These are phyloP conservation scores for Entelexis sorbosivorans DNA, from an alignment of 1,139 yeast genomes.

Conservation along the genomic window DNA sequence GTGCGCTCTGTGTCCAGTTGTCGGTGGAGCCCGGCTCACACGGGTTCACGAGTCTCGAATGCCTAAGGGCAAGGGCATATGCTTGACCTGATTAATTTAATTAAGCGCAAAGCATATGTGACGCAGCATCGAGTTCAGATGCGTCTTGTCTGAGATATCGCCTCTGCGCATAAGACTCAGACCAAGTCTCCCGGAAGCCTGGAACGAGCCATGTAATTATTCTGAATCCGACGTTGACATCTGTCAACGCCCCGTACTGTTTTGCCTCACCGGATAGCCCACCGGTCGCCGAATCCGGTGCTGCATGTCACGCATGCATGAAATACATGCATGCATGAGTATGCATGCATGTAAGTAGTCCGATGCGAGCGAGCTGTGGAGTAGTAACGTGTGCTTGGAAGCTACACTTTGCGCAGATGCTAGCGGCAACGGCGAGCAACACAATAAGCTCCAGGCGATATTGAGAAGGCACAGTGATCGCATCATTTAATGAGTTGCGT, in stretches of 20 bases:
- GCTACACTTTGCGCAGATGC: background rate
- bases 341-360: background rate
- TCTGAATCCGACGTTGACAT: background rate
- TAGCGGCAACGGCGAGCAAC: background rate
- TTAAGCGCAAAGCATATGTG: background rate
- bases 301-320: background rate
- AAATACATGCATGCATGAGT: background rate
- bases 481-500: no score
- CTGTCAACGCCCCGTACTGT: background rate
- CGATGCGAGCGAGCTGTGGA: background rate
- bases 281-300: background rate
- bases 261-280: background rate
- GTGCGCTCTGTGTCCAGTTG: background rate
- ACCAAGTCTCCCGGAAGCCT: no score
- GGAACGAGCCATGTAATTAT: no score
- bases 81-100: background rate
- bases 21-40: background rate
- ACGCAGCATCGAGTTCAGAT: background rate
- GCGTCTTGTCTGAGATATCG: background rate
- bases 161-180: no score
- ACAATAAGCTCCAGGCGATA: background rate
- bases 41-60: background rate
- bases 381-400: background rate
- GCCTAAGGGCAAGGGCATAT: background rate
- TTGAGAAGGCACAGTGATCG: background rate